Percentiles rank a stretch among this genome's conserved stretches.
Evolutionary conservation across 345 rosid species (phyloP).

Genomic region (Salix dunnii): DNA sequence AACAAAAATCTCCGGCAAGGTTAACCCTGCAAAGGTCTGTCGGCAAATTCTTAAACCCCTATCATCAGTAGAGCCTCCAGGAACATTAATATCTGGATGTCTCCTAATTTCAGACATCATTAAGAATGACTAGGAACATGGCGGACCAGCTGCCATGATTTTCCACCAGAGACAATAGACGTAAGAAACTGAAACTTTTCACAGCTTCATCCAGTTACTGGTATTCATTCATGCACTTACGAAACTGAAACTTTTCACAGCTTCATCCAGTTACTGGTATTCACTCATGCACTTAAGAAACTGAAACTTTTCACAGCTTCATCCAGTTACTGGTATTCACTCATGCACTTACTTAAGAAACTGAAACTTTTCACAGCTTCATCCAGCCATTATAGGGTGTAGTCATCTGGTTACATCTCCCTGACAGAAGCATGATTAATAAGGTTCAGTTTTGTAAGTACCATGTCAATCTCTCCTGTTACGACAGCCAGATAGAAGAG

Average conservation of each 20-base stretch:
- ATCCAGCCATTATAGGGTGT: neutral
- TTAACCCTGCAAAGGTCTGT: constrained; percentile 50
- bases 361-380: too few species aligned
- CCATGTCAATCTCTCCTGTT: constrained; percentile 42
- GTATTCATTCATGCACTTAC: too few species aligned
- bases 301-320: too few species aligned
- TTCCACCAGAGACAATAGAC: constrained; percentile 92
- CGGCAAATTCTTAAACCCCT: constrained; percentile 12
- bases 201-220: too few species aligned
- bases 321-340: too few species aligned
- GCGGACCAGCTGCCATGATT: constrained; percentile 82
- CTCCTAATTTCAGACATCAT: constrained; percentile 32
- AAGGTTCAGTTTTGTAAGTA: constrained; percentile 26
- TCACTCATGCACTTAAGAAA: too few species aligned
- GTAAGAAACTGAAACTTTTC: constrained; percentile 5
- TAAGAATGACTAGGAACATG: constrained; percentile 49
- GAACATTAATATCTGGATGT: constrained; percentile 30
- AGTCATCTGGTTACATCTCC: constrained; percentile 30
- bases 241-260: too few species aligned
- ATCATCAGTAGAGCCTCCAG: constrained; percentile 24
- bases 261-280: too few species aligned
- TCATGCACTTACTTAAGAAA: too few species aligned
- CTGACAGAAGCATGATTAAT: constrained; percentile 34
- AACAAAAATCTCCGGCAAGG: constrained; percentile 65
- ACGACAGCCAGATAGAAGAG: constrained; percentile 47